Conservation (phyloP, 768 basidiomycete genomes). For the Podaxis sp. region DNA sequence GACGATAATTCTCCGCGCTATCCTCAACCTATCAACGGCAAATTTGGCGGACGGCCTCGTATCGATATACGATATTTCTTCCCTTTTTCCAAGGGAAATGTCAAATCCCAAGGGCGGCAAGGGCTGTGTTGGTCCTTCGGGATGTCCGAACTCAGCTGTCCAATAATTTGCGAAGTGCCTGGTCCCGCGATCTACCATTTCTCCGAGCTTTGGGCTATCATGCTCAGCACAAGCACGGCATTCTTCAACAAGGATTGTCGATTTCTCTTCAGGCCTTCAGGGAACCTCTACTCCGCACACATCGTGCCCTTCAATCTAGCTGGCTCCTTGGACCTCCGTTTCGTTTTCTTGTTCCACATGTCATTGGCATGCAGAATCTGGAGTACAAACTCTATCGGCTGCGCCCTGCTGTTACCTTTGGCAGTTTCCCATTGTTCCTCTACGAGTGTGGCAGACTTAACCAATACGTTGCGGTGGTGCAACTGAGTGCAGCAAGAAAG, state of each 20-base stretch:
- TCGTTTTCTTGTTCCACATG: constrained; percentile 3
- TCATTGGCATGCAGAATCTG: constrained; percentile 21
- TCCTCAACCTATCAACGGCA: constrained; percentile 45
- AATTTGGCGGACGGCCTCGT: constrained; percentile 38
- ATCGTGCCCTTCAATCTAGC: background rate
- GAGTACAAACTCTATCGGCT: too few relatives aligned
- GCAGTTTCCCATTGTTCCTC: too few relatives aligned
- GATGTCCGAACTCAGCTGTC: constrained; percentile 83
- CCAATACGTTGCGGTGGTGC: too few relatives aligned
- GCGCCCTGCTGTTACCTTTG: too few relatives aligned
- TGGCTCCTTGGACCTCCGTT: background rate
- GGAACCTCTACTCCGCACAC: constrained; percentile 14
- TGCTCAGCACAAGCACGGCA: constrained; percentile 40
- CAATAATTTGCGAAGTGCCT: constrained; percentile 79
- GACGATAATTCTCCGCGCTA: constrained; percentile 24
- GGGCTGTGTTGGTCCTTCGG: constrained; percentile 50
- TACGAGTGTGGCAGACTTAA: too few relatives aligned
- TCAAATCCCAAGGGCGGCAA: constrained; percentile 39
- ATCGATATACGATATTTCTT: constrained; percentile 62
- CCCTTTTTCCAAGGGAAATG: constrained; percentile 80
- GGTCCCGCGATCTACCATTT: constrained; percentile 77
- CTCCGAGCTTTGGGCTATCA: constrained; percentile 45
- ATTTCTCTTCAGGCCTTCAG: constrained; percentile 11
- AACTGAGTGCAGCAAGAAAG: too few relatives aligned
- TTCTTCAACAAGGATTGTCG: constrained; percentile 31